phyloP scores from a whole-genome alignment of 208 protist genomes.

The Spongospora subterranea region DNA sequence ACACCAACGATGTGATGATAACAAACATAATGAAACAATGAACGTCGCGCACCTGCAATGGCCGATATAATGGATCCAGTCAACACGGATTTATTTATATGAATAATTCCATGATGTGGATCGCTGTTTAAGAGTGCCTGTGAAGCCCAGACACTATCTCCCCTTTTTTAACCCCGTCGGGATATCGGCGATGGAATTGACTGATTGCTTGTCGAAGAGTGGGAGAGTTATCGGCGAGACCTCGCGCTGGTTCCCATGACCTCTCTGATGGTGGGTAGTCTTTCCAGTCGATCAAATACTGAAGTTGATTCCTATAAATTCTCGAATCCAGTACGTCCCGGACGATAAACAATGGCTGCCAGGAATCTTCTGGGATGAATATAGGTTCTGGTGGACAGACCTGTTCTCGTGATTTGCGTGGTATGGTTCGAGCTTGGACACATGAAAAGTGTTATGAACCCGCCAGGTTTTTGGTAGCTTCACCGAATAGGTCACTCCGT shows the following conservation, averaged over 20 bases:
- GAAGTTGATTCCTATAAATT: background rate
- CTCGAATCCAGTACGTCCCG: conserved; percentile 14
- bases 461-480: background rate
- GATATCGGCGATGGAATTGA: conserved; percentile 27
- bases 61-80: no score
- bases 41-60: no score
- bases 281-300: conserved; percentile 25
- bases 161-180: no score
- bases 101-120: no score
- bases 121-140: no score
- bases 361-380: background rate
- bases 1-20: no score
- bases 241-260: conserved; percentile 35
- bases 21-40: no score
- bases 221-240: background rate
- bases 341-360: background rate
- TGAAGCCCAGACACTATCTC: no score
- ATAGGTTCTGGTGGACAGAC: background rate
- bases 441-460: background rate
- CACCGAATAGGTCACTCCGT: background rate
- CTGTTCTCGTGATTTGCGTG: background rate
- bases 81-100: no score
- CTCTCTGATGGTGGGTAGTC: conserved; percentile 20
- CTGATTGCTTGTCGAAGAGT: background rate
- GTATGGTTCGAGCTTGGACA: background rate